Evolutionary conservation across 31 red algal species (phyloP).

Genomic region (Endocladia muricata): DNA sequence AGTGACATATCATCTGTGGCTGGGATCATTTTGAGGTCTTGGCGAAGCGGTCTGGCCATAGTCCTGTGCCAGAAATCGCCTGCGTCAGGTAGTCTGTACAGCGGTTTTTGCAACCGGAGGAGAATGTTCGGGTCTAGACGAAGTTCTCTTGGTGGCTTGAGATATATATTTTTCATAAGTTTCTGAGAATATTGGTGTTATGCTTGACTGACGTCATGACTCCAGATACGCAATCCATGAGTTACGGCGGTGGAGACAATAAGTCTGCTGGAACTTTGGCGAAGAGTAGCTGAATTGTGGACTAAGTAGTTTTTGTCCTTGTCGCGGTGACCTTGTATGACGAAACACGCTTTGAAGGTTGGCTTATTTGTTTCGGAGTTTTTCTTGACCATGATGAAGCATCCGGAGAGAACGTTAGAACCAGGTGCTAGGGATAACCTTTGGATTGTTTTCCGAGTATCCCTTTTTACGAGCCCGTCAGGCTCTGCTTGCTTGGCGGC

Average conservation of each 20-base stretch:
- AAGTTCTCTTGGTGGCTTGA: background rate
- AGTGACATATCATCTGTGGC: constrained; percentile 1
- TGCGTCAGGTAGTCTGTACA: background rate
- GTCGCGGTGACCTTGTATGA: background rate
- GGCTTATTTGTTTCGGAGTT: background rate
- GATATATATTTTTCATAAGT: constrained; percentile 6
- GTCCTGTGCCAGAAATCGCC: background rate
- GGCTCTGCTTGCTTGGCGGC: background rate
- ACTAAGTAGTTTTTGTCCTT: background rate
- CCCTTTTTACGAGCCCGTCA: background rate
- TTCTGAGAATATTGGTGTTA: background rate
- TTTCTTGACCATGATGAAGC: constrained; percentile 15
- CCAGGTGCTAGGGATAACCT: background rate
- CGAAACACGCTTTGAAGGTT: background rate
- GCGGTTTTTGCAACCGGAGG: background rate
- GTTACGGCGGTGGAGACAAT: background rate
- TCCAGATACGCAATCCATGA: background rate
- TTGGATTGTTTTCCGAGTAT: background rate
- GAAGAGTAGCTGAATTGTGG: background rate
- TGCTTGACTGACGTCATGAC: background rate
- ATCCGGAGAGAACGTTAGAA: background rate
- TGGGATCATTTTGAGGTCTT: constrained; percentile 3
- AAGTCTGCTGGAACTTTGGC: background rate
- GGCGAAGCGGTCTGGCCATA: background rate
- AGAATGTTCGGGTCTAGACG: background rate